Evolutionary conservation across 2,329 filamentous ascomycete genomes (phyloP).

Genomic region (Immersiporthe knoxdaviesiana): DNA sequence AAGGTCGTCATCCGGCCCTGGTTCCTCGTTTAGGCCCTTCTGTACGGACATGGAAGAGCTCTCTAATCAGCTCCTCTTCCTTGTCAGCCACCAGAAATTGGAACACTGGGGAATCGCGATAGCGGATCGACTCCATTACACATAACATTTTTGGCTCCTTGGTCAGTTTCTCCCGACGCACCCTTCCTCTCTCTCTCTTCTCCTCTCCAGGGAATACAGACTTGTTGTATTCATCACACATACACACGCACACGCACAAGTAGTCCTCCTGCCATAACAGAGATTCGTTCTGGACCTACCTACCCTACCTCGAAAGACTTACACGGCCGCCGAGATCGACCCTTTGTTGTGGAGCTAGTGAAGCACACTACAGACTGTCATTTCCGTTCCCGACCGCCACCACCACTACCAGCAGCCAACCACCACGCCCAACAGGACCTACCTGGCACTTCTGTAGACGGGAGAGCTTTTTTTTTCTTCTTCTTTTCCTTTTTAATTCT

Average conservation of each 20-base stretch:
- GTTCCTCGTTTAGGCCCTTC: background rate
- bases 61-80: slow-evolving; percentile 8
- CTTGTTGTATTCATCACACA: background rate
- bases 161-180: background rate
- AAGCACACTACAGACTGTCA: background rate
- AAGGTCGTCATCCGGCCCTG: slow-evolving; percentile 21
- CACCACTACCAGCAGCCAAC: slow-evolving; percentile 1
- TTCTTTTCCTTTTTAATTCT: background rate
- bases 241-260: background rate
- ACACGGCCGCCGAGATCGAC: slow-evolving; percentile 4
- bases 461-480: background rate
- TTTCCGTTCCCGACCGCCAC: background rate
- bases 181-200: background rate
- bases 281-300: background rate
- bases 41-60: background rate
- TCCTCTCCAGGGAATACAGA: background rate
- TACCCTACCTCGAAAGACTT: background rate
- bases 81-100: slow-evolving; percentile 21
- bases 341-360: slow-evolving; percentile 9
- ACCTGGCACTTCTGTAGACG: background rate
- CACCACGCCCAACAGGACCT: background rate
- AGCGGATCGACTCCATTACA: background rate
- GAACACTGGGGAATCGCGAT: background rate
- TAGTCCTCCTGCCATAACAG: background rate
- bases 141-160: background rate